Conservation (phyloP, 2,329 filamentous ascomycete genomes). For the Nectriaceae sp. region DNA sequence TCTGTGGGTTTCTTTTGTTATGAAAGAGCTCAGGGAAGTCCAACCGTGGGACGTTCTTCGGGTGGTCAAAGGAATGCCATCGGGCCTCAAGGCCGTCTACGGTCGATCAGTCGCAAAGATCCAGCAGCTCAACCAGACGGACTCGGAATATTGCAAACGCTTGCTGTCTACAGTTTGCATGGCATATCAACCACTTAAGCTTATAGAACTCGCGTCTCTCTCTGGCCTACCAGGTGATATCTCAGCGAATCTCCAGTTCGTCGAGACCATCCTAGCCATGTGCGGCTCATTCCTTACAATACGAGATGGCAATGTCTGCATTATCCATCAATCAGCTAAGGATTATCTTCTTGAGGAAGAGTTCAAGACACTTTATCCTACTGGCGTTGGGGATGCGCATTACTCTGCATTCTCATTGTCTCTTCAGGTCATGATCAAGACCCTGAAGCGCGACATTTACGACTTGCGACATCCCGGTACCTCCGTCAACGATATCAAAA, state of each 20-base stretch:
- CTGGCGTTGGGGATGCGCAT: too few species aligned
- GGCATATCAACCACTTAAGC: conserved; percentile 37
- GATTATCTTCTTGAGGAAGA: too few species aligned
- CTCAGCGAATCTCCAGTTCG: too few species aligned
- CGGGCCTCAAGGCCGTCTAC: conserved; percentile 40
- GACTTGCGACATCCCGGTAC: too few species aligned
- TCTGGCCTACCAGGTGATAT: conserved; percentile 11
- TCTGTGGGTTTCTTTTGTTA: conserved; percentile 27
- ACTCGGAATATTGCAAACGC: conserved; percentile 32
- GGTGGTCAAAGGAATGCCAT: conserved; percentile 30
- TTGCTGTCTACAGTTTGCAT: conserved; percentile 35
- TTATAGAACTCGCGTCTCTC: conserved; percentile 35
- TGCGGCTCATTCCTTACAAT: conserved; percentile 45
- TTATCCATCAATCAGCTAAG: conserved; percentile 47
- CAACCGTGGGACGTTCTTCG: conserved; percentile 11
- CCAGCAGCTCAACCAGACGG: conserved; percentile 18
- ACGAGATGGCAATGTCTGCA: conserved; percentile 29
- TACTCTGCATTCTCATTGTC: too few species aligned
- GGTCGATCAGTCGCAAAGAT: conserved; percentile 39
- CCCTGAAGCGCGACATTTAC: too few species aligned
- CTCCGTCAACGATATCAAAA: too few species aligned
- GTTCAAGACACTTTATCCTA: too few species aligned
- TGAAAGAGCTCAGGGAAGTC: conserved; percentile 14
- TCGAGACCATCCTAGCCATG: conserved; percentile 29
- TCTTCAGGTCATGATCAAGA: too few species aligned